Conservation (phyloP, 2,329 filamentous ascomycete species). For the Didymosphaeria variabile region DNA sequence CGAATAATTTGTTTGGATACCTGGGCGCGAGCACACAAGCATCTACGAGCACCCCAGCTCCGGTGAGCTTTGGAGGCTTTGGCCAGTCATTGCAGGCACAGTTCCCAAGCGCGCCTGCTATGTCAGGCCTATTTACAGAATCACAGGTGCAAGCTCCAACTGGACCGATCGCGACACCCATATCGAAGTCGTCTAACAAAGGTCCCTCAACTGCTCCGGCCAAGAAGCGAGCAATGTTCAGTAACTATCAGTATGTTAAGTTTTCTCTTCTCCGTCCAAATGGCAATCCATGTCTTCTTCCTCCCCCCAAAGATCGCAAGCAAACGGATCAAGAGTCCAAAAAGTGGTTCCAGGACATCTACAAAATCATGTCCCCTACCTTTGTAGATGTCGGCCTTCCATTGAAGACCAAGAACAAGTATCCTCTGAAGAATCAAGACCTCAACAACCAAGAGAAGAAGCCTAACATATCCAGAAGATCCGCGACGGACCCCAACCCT, state of each 20-base stretch:
- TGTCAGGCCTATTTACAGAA: not conserved
- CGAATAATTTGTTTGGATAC: constrained; percentile 6
- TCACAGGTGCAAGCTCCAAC: not conserved
- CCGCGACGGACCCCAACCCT: not conserved
- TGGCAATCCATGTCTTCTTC: too few species aligned
- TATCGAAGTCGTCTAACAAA: not conserved
- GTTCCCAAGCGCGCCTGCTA: not conserved
- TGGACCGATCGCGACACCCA: not conserved
- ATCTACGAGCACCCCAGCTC: constrained; percentile 5
- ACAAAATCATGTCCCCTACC: too few species aligned
- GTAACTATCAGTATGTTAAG: too few species aligned
- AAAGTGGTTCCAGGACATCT: too few species aligned
- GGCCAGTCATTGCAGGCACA: not conserved
- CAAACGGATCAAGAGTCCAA: too few species aligned
- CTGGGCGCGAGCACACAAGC: constrained; percentile 1
- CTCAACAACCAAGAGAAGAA: not conserved
- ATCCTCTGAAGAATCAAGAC: not conserved
- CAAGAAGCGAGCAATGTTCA: constrained; percentile 16
- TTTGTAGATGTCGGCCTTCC: too few species aligned
- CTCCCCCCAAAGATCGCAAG: too few species aligned
- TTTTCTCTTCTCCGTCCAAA: too few species aligned
- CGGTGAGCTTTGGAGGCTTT: constrained; percentile 6
- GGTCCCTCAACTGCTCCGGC: constrained; percentile 14
- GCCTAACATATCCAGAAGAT: not conserved
- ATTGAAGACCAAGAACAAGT: too few species aligned